Conservation (phyloP, 257 asterid species). For the Solanum corneliomulleri region DNA sequence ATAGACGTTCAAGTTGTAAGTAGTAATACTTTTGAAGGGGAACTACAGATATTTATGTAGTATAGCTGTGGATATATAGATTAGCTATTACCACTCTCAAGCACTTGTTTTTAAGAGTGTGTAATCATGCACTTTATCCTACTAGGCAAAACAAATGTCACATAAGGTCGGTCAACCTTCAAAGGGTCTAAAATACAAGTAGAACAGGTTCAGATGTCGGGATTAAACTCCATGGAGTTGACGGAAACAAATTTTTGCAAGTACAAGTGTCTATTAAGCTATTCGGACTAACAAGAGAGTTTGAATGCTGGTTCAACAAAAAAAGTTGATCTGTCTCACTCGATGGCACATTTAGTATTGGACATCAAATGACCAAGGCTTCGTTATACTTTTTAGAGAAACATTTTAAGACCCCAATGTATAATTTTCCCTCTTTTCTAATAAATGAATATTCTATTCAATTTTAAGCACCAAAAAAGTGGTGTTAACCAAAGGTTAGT, state of each 20-base stretch:
- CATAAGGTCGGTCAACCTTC: background rate
- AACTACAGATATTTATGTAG: background rate
- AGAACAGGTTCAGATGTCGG: background rate
- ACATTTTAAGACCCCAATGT: background rate
- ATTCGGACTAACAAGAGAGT: background rate
- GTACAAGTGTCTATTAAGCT: background rate
- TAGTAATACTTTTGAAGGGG: background rate
- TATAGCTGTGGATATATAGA: background rate
- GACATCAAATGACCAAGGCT: background rate
- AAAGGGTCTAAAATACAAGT: background rate
- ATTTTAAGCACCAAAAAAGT: background rate
- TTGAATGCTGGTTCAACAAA: background rate
- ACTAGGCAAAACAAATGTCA: background rate
- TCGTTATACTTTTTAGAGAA: background rate
- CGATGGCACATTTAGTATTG: background rate
- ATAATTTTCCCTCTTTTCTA: background rate
- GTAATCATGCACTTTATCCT: background rate
- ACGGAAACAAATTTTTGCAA: background rate
- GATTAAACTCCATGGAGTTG: background rate
- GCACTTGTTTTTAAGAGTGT: background rate
- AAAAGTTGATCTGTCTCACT: background rate
- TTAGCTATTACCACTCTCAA: background rate
- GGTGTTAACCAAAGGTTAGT: background rate
- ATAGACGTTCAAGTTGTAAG: background rate
- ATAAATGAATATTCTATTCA: background rate